Conservation (phyloP, 345 rosid genomes). For the Salix udensis region DNA sequence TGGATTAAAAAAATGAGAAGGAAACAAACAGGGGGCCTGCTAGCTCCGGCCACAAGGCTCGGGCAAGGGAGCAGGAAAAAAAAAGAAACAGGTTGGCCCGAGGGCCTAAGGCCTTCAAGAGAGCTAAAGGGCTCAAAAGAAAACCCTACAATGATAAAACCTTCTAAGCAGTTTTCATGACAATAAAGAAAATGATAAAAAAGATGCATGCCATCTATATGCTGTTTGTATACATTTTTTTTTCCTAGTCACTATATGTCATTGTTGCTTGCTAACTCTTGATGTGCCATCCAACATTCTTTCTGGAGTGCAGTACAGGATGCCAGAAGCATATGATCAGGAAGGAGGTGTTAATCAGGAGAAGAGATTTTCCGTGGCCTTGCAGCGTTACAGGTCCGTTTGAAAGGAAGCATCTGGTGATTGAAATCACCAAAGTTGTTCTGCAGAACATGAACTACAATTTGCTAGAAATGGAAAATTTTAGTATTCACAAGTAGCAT, state of each 20-base stretch:
- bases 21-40: too few species aligned
- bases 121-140: too few species aligned
- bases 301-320: slow-evolving; percentile 59
- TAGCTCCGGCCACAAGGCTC: too few species aligned
- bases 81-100: too few species aligned
- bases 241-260: not conserved
- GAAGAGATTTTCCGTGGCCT: slow-evolving; percentile 87
- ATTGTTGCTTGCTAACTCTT: slow-evolving; percentile 1
- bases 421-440: not conserved
- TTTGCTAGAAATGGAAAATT: slow-evolving; percentile 17
- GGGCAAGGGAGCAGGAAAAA: too few species aligned
- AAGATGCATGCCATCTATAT: not conserved
- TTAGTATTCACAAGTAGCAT: not conserved
- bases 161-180: too few species aligned
- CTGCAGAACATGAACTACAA: not conserved
- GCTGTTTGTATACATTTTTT: not conserved
- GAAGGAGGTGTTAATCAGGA: slow-evolving; percentile 84
- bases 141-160: too few species aligned
- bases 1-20: too few species aligned
- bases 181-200: too few species aligned
- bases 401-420: not conserved
- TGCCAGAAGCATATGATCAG: slow-evolving; percentile 96
- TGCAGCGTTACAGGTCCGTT: slow-evolving; percentile 79
- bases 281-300: slow-evolving; percentile 8
- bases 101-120: too few species aligned